Conservation (phyloP, 208 protist species). For the Leishmania lainsoni region DNA sequence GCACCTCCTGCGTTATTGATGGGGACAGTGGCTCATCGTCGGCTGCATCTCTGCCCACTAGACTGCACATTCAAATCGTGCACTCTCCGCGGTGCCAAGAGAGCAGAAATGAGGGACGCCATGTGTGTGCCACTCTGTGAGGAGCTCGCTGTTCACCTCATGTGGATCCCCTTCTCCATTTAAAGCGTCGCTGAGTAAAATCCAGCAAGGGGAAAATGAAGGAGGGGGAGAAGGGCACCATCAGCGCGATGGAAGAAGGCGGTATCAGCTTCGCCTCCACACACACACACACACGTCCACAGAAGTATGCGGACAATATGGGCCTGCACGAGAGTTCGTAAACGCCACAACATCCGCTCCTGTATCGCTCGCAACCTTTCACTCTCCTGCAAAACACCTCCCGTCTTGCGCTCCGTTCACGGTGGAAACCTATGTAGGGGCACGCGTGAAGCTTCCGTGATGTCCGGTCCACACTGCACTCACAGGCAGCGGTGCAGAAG, state of each 20-base stretch:
- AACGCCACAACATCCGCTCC: background rate
- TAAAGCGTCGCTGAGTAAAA: background rate
- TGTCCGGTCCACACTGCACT: background rate
- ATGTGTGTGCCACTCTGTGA: background rate
- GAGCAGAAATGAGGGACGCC: background rate
- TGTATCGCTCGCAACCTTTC: background rate
- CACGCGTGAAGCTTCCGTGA: background rate
- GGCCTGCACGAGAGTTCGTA: background rate
- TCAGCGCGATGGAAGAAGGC: background rate
- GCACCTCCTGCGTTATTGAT: background rate
- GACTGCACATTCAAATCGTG: background rate
- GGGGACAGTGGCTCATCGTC: background rate
- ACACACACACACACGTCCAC: background rate
- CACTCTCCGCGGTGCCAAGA: background rate
- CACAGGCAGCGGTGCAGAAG: slow-evolving; percentile 28
- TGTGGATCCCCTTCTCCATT: background rate
- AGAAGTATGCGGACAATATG: background rate
- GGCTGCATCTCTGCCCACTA: background rate
- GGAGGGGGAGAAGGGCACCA: background rate
- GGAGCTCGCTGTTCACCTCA: background rate
- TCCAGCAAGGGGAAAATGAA: background rate
- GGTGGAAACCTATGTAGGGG: background rate
- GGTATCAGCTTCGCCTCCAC: background rate
- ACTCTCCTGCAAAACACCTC: background rate
- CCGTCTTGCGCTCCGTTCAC: background rate